A percentile compares a stretch with the other conserved stretches of the same genome.
These are phyloP conservation scores for Byssoonygena ceratinophila DNA, from an alignment of 2,329 filamentous ascomycete species.

Conservation along the genomic window DNA sequence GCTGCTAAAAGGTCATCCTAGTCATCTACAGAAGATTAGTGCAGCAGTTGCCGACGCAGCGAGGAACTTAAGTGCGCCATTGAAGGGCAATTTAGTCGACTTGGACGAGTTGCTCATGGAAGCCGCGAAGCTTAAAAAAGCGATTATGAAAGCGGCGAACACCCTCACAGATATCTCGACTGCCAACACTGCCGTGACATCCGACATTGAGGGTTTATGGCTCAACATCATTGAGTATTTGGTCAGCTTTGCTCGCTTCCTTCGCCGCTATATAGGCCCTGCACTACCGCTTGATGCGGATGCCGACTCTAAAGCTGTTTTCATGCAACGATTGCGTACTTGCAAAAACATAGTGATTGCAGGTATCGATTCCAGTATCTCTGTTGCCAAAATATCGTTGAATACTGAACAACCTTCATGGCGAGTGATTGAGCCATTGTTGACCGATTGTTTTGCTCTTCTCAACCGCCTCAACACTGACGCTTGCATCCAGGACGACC, in stretches of 20 bases:
- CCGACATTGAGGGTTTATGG: slow-evolving; percentile 15
- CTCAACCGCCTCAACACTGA: slow-evolving; percentile 21
- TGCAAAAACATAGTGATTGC: slow-evolving; percentile 32
- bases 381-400: slow-evolving; percentile 32
- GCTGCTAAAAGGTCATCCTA: slow-evolving; percentile 21
- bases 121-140: slow-evolving; percentile 35
- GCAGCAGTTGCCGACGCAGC: slow-evolving; percentile 28
- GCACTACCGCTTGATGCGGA: slow-evolving; percentile 21
- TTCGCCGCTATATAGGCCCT: slow-evolving; percentile 34
- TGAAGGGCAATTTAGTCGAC: slow-evolving; percentile 33
- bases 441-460: slow-evolving; percentile 31
- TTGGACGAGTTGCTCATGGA: slow-evolving; percentile 38
- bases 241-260: slow-evolving; percentile 31
- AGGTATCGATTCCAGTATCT: slow-evolving; percentile 33
- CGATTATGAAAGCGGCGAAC: slow-evolving; percentile 26
- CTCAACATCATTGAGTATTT: slow-evolving; percentile 29
- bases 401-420: slow-evolving; percentile 30
- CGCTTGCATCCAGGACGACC: slow-evolving; percentile 9
- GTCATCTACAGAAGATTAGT: slow-evolving; percentile 17
- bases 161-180: slow-evolving; percentile 18
- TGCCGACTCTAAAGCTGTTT: slow-evolving; percentile 25
- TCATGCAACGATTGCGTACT: slow-evolving; percentile 25
- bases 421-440: slow-evolving; percentile 29
- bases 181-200: slow-evolving; percentile 11
- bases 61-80: slow-evolving; percentile 26